Conservation (phyloP, 441 rosid species). For the Croton laevigatus region DNA sequence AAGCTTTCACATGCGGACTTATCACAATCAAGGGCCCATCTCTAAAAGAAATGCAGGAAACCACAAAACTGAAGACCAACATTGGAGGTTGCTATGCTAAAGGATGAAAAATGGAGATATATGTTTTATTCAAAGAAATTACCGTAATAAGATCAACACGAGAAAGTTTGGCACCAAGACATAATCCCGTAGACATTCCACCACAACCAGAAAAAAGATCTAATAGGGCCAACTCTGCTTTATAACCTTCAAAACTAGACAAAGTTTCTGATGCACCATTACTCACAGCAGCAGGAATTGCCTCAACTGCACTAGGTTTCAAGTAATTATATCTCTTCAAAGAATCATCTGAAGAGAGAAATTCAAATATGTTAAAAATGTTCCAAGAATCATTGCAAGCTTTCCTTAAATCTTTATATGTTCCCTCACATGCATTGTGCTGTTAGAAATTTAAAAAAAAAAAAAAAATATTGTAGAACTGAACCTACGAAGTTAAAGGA, state of each 20-base stretch:
- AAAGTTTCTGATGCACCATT: constrained; percentile 23
- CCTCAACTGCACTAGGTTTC: constrained; percentile 25
- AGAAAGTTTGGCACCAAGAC: constrained; percentile 83
- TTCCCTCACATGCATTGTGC: too few species aligned
- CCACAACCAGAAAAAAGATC: constrained; percentile 96
- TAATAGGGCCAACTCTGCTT: constrained; percentile 50
- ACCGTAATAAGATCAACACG: constrained; percentile 70
- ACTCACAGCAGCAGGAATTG: constrained; percentile 23
- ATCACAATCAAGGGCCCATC: constrained; percentile 82
- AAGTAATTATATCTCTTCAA: constrained; percentile 28
- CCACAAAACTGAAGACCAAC: constrained; percentile 14
- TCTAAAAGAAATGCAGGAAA: constrained; percentile 43
- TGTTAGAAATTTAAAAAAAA: too few species aligned
- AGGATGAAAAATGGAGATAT: constrained; percentile 21
- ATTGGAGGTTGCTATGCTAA: constrained; percentile 24
- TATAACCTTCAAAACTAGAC: constrained; percentile 31
- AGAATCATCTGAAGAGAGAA: constrained; percentile 42
- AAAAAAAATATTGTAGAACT: not conserved
- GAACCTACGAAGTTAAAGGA: not conserved
- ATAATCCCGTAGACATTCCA: constrained; percentile 94
- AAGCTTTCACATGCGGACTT: constrained; percentile 79
- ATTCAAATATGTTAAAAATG: constrained; percentile 8
- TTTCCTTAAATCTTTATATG: not conserved
- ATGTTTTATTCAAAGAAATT: constrained; percentile 29
- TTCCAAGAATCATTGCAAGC: not conserved